A percentile compares a stretch with the other conserved stretches of the same genome.
Evolutionary conservation across 345 rosid species (phyloP).

Genomic region (Clarkia xantiana): DNA sequence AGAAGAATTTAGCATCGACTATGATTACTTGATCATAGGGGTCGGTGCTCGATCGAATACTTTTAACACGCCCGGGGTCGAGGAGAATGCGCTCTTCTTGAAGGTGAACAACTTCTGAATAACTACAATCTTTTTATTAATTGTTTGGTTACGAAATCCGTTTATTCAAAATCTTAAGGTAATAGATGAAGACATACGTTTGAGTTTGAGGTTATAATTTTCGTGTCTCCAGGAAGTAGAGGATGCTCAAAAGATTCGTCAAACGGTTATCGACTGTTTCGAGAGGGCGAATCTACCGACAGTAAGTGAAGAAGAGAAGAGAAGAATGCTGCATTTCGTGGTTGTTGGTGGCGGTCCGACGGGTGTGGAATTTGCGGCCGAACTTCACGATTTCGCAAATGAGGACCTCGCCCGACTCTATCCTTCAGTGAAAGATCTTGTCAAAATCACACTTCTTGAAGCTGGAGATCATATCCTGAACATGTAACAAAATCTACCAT

Average conservation of each 20-base stretch:
- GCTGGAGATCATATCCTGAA: constrained; percentile 95
- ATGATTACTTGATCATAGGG: constrained; percentile 48
- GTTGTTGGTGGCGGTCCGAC: constrained; percentile 99
- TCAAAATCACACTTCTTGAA: constrained; percentile 64
- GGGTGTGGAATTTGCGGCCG: constrained; percentile 98
- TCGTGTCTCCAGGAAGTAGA: constrained; percentile 97
- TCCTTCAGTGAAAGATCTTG: constrained; percentile 56
- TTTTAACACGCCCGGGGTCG: constrained; percentile 73
- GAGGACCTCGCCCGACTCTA: constrained; percentile 68
- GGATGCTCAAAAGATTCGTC: constrained; percentile 85
- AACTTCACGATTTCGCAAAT: constrained; percentile 67
- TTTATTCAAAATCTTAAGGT: no score
- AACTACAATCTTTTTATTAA: no score
- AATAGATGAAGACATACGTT: no score
- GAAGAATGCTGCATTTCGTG: constrained; percentile 78
- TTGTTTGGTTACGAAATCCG: no score
- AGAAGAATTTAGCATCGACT: constrained; percentile 37
- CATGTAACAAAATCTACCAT: constrained; percentile 27
- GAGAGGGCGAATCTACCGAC: constrained; percentile 83
- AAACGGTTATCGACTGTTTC: constrained; percentile 74
- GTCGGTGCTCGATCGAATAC: constrained; percentile 69
- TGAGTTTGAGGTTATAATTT: no score
- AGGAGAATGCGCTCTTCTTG: constrained; percentile 50
- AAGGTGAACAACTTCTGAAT: constrained; percentile 44
- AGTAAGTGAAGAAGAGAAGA: constrained; percentile 66